Evolutionary conservation across 1,284 basidiomycete species (phyloP).

Genomic region (Trichosporon inkin): DNA sequence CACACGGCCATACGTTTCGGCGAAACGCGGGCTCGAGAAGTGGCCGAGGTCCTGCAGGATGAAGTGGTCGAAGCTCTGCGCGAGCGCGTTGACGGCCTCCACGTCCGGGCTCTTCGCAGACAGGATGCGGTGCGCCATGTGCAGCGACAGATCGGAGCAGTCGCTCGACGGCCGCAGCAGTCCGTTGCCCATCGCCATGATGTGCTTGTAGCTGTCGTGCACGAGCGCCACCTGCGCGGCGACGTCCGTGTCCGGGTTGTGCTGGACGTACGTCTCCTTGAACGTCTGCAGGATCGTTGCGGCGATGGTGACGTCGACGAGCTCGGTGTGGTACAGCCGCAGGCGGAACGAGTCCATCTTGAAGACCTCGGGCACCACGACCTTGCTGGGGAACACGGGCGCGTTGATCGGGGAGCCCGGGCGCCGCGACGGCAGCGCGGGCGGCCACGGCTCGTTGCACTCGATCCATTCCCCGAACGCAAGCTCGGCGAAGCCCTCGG

Average conservation of each 20-base stretch:
- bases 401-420: slow-evolving; percentile 42
- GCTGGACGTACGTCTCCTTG: slow-evolving; percentile 13
- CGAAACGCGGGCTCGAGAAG: slow-evolving; percentile 11
- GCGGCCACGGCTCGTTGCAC: slow-evolving; percentile 45
- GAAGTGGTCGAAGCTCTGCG: slow-evolving; percentile 18
- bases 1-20: slow-evolving; percentile 9
- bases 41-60: slow-evolving; percentile 12
- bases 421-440: slow-evolving; percentile 34
- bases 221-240: slow-evolving; percentile 54
- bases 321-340: slow-evolving; percentile 60
- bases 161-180: slow-evolving; percentile 7
- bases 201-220: slow-evolving; percentile 25
- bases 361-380: slow-evolving; percentile 65
- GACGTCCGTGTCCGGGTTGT: slow-evolving; percentile 63
- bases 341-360: slow-evolving; percentile 77
- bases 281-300: slow-evolving; percentile 60
- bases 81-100: slow-evolving; percentile 16
- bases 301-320: slow-evolving; percentile 67
- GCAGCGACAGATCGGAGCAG: slow-evolving; percentile 19
- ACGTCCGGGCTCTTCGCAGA: slow-evolving; percentile 9
- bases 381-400: slow-evolving; percentile 51
- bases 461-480: slow-evolving; percentile 54
- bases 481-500: slow-evolving; percentile 66
- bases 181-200: slow-evolving; percentile 22
- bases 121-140: slow-evolving; percentile 23